Base-by-base conservation (phyloP, 495 filamentous ascomycete species). In the Hyaloscypha hepaticicola region DNA sequence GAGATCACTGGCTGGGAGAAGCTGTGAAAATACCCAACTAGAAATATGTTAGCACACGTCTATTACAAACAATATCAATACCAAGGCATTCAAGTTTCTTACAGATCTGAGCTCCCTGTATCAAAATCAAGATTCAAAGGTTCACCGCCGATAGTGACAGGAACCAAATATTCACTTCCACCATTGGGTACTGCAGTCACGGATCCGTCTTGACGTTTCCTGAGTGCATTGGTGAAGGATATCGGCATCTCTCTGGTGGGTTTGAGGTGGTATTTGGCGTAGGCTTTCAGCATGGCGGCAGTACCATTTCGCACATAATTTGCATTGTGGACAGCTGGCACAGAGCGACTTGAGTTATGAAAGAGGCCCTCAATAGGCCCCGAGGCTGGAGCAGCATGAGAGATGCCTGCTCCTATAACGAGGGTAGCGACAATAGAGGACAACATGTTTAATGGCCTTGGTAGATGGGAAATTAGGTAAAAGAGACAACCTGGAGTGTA, bases 31-130 rank as follows among this genome's bases (percentile, higher is more conserved):
- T 26, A 93, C 85, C 92, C 92, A 96, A 62, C 41, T 11, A 31
- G 2, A 9, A 52, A 49, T 21, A 65, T 21, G 29, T 21, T 58
- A 52, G 48, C 50, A 53, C 2, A 62, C 1, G 19, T 53, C 48
- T 22, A 21, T 11, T 22, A 3, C 14, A 50, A 33, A 6, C n/a
- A n/a, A n/a, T n/a, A n/a, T n/a, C n/a, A n/a, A n/a, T n/a, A n/a
- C n/a, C n/a, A n/a, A n/a, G n/a, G n/a, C n/a, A n/a, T 33, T 45
- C 12, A 16, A 14, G 12, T 45, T 4, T 91, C 88, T 88, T 87
- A 93, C 34, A 96, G 78, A 73, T 95, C 91, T 19, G 91, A 83
- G 5, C 89, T 93, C 58, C 92, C 92, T 21, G 90, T 90, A 74
- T 96, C 92, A 73, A 96, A 91, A 69, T 93, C 85, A 72, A 96